Conservation (phyloP, 1,284 basidiomycete species). For the Takashimella koratensis region DNA sequence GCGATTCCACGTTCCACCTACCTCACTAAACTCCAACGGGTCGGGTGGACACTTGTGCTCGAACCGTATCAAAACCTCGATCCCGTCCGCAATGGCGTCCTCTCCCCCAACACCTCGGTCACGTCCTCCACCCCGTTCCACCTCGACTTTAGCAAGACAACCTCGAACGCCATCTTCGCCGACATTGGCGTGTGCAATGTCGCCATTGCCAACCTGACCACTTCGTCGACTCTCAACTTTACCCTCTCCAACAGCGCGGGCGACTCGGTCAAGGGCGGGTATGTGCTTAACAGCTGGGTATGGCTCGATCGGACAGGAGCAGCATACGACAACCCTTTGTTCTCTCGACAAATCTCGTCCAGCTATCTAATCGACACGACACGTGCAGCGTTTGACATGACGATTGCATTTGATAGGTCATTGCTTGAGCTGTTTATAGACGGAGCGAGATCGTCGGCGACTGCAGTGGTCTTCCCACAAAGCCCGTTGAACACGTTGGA, state of each 20-base stretch:
- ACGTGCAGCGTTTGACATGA: slow-evolving; percentile 10
- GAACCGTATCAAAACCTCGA: slow-evolving; percentile 31
- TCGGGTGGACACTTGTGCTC: slow-evolving; percentile 41
- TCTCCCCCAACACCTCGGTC: slow-evolving; percentile 6
- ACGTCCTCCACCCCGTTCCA: neutral
- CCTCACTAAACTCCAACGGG: slow-evolving; percentile 32
- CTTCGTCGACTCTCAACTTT: slow-evolving; percentile 22
- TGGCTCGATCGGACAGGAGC: slow-evolving; percentile 40
- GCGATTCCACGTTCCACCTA: slow-evolving; percentile 35
- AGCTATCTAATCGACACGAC: slow-evolving; percentile 7
- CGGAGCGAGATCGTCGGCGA: slow-evolving; percentile 4
- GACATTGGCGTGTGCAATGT: slow-evolving; percentile 32
- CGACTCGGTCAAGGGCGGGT: slow-evolving; percentile 32
- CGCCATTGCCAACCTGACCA: slow-evolving; percentile 3
- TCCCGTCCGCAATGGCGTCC: slow-evolving; percentile 18
- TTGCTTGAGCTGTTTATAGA: slow-evolving; percentile 43
- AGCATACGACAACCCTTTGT: slow-evolving; percentile 39
- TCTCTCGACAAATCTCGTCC: slow-evolving; percentile 40
- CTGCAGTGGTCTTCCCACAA: neutral
- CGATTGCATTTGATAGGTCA: slow-evolving; percentile 36
- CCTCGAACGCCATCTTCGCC: slow-evolving; percentile 42
- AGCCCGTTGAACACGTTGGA: neutral
- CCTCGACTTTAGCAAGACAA: neutral
- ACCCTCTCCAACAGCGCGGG: slow-evolving; percentile 17
- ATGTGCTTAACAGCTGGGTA: slow-evolving; percentile 24